These are phyloP conservation scores for Aureobasidium sp. DNA, from an alignment of 2,329 filamentous ascomycete genomes.

Conservation along the genomic window DNA sequence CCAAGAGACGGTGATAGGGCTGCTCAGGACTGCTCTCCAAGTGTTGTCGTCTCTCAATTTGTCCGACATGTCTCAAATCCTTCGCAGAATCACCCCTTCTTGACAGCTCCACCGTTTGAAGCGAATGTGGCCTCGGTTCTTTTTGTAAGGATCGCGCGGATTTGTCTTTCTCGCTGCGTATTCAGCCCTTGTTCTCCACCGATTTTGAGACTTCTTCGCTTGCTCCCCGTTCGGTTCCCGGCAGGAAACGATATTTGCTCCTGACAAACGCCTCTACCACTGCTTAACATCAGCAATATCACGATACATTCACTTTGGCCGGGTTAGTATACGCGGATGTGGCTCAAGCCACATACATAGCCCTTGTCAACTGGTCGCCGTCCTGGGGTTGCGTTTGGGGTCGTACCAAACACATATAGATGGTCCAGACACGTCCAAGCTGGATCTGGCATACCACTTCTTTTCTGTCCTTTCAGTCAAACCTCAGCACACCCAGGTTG, in stretches of 20 bases:
- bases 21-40: neutral
- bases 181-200: neutral
- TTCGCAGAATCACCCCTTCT: neutral
- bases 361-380: neutral
- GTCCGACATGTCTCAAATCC: neutral
- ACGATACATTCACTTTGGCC: neutral
- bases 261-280: neutral
- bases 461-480: neutral
- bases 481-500: neutral
- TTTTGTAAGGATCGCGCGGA: neutral
- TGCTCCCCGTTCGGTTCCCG: neutral
- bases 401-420: conserved; percentile 5
- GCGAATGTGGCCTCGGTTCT: neutral
- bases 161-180: neutral
- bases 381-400: neutral
- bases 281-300: neutral
- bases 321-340: neutral
- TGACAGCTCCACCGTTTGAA: neutral
- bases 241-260: neutral
- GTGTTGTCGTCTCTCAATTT: neutral
- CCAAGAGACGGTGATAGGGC: too few species aligned
- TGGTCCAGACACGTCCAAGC: neutral
- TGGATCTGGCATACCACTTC: neutral
- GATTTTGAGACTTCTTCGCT: neutral
- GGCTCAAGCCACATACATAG: neutral